phyloP scores from a whole-genome alignment of 2,329 filamentous ascomycete genomes.

The Fusarium globosum region DNA sequence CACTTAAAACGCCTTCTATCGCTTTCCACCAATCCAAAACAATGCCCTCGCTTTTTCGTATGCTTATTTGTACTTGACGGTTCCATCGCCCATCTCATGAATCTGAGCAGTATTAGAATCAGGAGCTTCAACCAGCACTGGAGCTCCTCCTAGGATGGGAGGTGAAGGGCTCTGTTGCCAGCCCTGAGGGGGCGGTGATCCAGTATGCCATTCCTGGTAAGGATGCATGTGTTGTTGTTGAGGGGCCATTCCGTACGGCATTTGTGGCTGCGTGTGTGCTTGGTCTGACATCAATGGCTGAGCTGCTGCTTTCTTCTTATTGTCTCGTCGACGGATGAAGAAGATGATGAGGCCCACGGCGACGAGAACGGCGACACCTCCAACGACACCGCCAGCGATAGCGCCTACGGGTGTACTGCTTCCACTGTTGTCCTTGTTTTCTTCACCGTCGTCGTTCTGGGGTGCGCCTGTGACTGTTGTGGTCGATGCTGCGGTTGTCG shows the following conservation, averaged over 20 bases:
- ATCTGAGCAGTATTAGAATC: constrained; percentile 7
- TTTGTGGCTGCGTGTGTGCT: constrained; percentile 11
- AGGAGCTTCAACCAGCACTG: constrained; percentile 13
- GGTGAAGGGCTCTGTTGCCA: constrained; percentile 18
- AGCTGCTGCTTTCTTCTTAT: constrained; percentile 3
- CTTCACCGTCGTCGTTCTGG: neutral
- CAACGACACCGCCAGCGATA: constrained; percentile 31
- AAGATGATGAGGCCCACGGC: constrained; percentile 12
- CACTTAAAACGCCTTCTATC: constrained; percentile 14
- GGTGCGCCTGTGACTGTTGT: neutral
- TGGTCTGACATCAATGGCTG: constrained; percentile 15
- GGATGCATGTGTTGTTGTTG: constrained; percentile 10
- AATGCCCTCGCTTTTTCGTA: neutral
- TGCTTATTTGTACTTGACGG: neutral
- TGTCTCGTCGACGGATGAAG: constrained; percentile 30
- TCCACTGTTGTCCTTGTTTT: neutral
- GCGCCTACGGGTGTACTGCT: constrained; percentile 18
- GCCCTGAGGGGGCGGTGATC: constrained; percentile 6
- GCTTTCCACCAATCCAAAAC: neutral
- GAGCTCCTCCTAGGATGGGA: neutral
- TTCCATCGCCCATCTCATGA: constrained; percentile 19
- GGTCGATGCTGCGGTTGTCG: neutral
- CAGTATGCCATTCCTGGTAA: constrained; percentile 20
- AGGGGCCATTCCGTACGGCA: constrained; percentile 6
- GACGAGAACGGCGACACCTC: constrained; percentile 21